Base-by-base conservation (phyloP, 75 land plant species). In the Selaginella moellendorffii region DNA sequence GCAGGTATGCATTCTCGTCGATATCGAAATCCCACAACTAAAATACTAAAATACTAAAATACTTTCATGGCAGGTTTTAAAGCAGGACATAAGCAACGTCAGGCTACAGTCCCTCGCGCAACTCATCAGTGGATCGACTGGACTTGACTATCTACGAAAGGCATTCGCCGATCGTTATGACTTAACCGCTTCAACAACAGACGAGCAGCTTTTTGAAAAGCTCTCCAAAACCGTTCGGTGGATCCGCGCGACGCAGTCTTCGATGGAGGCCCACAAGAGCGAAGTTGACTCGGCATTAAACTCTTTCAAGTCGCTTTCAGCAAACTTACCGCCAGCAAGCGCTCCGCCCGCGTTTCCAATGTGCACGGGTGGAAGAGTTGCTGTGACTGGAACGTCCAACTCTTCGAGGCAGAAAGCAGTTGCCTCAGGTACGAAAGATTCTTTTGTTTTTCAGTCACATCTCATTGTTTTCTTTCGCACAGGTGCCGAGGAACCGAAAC, bases 131-230 rank as follows among this genome's bases (percentile, higher is more conserved):
- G 85, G 90, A 8, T 72, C 81, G 36, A 82, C 83, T 24, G 95
- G 96, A 54, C 54, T 83, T 5, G 86, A 83, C 19, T 88, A 81
- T 63, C 69, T 88, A 58, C 83, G 71, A 36, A 81, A 82, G 18
- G 84, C 87, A 60, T 88, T 93, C 67, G 64, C 81, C 30, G 63
- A 80, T 25, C 83, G 74, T 26, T 80, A 81, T 80, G 81, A 85
- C n/a, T 72, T 77, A 29, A 80, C 77, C 5, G 65, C 73, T 19
- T 24, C 29, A 20, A 20, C 26, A 25, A 31, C 30, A 25, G n/a
- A 21, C n/a, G 9, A 19, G 8, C 17, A 56, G 5, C 5, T 56
- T 8, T n/a, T 21, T 56, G 59, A 56, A 21, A 63, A 71, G 28
- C 65, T 93, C 1, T 89, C 90, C 28, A 22, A 62, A 19, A 85